Percentiles rank a stretch among this genome's conserved stretches.
These are phyloP conservation scores for Abeoforma whisleri DNA, from an alignment of 78 protist species.

Conservation along the genomic window DNA sequence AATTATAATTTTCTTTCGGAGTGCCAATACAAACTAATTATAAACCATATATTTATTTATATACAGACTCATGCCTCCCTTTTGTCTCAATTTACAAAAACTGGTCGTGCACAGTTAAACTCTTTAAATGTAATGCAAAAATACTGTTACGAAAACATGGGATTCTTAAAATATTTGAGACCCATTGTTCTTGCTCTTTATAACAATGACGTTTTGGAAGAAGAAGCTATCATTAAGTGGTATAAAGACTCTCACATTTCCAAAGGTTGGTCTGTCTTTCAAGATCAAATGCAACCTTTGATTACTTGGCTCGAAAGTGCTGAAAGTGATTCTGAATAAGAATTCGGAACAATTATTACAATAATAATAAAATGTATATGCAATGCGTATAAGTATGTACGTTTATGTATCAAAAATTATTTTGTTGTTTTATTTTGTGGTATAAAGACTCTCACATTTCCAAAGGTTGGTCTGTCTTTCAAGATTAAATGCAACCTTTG, in stretches of 20 bases:
- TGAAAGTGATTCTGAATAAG: constrained; percentile 10
- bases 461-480: constrained; percentile 29
- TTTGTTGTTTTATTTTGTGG: constrained; percentile 30
- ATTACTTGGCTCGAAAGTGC: constrained; percentile 38
- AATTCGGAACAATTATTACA: no score
- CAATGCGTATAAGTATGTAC: no score
- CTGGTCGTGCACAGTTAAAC: constrained; percentile 23
- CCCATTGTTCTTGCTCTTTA: constrained; percentile 25
- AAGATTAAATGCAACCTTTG: constrained; percentile 38
- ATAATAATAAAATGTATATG: no score
- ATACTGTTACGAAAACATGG: constrained; percentile 38
- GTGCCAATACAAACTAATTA: no score
- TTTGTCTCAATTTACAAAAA: neutral
- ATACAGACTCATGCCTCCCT: constrained; percentile 27
- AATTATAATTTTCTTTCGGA: no score
- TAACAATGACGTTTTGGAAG: constrained; percentile 29
- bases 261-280: constrained; percentile 29
- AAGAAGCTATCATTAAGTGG: constrained; percentile 28
- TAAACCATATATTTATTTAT: no score
- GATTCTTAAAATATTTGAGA: constrained; percentile 28
- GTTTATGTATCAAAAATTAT: no score
- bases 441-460: constrained; percentile 26
- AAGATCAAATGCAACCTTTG: constrained; percentile 39
- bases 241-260: constrained; percentile 26
- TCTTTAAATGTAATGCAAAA: constrained; percentile 11